Evolutionary conservation across 495 filamentous ascomycete genomes (phyloP).

Genomic region (Elaphomyces granulatus): DNA sequence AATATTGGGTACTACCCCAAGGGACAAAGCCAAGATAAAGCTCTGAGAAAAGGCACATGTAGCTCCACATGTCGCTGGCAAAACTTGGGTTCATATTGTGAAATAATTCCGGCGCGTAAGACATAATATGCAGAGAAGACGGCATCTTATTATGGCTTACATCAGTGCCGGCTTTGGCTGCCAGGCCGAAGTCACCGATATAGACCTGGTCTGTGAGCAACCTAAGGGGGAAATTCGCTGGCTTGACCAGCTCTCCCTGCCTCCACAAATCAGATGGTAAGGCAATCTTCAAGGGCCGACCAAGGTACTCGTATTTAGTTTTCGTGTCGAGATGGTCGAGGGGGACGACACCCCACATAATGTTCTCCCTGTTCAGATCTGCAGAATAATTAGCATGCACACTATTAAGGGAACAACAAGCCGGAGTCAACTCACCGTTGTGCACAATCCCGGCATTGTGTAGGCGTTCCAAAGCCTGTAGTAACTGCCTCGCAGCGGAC

Average conservation of each 20-base stretch:
- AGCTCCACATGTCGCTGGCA: too few relatives aligned
- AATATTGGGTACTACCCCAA: too few relatives aligned
- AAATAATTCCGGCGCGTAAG: too few relatives aligned
- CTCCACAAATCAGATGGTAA: conserved; percentile 9
- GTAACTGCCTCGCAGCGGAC: conserved; percentile 19
- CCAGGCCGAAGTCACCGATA: conserved; percentile 40
- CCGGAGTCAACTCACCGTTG: conserved; percentile 10
- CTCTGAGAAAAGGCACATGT: too few relatives aligned
- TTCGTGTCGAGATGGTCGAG: conserved; percentile 9
- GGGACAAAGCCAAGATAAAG: too few relatives aligned
- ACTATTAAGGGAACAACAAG: neutral
- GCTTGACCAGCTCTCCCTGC: conserved; percentile 13
- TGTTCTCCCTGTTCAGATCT: conserved; percentile 13
- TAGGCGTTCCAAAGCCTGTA: conserved; percentile 15
- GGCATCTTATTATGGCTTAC: too few relatives aligned
- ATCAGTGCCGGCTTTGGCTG: too few relatives aligned
- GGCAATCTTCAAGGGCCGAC: conserved; percentile 13
- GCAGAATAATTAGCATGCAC: conserved; percentile 5
- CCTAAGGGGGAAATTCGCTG: conserved; percentile 6
- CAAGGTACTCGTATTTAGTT: conserved; percentile 15
- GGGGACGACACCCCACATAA: conserved; percentile 15
- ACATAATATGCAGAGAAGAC: too few relatives aligned
- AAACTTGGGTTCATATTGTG: too few relatives aligned
- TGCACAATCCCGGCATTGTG: conserved; percentile 17
- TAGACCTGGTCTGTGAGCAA: conserved; percentile 32